Base-by-base conservation (phyloP, 495 filamentous ascomycete species). In the Tuber microsphaerosporum region DNA sequence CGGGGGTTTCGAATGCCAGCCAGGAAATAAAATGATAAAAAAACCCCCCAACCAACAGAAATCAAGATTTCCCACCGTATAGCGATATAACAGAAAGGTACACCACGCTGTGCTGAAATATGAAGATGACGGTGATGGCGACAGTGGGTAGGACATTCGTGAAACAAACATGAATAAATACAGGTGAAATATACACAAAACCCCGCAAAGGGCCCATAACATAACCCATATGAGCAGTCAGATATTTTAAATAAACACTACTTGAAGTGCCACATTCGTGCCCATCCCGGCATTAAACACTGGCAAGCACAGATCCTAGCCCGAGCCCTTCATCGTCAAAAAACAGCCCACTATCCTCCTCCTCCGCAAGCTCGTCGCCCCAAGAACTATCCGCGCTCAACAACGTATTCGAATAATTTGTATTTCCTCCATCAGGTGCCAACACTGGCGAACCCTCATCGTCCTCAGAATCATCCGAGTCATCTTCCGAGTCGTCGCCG, bases 191-290 rank as follows among this genome's bases (percentile, higher is more conserved):
- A 51, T 71, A 69, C 44, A 9, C 4, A 22, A 75, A 70, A 16
- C 61, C 31, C 22, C 46, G 34, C 31, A 44, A 79, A 70, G 44
- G 72, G 70, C 41, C 72, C 73, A 79, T 43, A 79, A 79, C 78
- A 79, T 72, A 73, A 72, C 73, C 71, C 77, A 79, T 79, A 79
- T 79, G 78, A 44, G 79, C 77, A 45, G 75, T 75, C 65, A 76
- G 74, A 48, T 56, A 61, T 65, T 9, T 65, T 26, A 65, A 65
- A 65, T 34, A 65, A 65, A 34, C 34, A 34, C 26, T 34, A 17
- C 56, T 16, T 65, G 26, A 65, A 65, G 56, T 34, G 34, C 26
- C 56, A 19, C 34, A 65, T 19, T 16, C 26, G 12, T n/a, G 9
- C 9, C 48, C 48, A 6, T 2, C 22, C 20, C 26, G 31, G 56